These are phyloP conservation scores for Mollisia scopiformis DNA, from an alignment of 2,329 filamentous ascomycete species.

Conservation along the genomic window DNA sequence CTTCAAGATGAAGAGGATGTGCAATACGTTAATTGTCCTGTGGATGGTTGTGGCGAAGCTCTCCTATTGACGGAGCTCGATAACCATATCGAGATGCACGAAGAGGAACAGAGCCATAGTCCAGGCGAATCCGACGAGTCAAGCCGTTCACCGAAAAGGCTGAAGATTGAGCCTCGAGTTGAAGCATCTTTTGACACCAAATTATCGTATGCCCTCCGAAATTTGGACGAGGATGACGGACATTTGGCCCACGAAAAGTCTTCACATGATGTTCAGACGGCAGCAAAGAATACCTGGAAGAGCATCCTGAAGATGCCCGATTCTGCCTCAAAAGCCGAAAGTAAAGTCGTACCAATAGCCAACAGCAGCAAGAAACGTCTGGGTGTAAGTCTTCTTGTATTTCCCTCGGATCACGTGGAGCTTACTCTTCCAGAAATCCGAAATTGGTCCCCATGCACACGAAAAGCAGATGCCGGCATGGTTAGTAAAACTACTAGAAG, in stretches of 20 bases:
- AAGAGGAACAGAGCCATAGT: slow-evolving; percentile 25
- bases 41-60: slow-evolving; percentile 62
- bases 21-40: slow-evolving; percentile 55
- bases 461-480: slow-evolving; percentile 76
- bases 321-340: slow-evolving; percentile 8
- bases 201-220: slow-evolving; percentile 28
- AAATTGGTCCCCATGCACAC: slow-evolving; percentile 73
- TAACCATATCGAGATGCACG: slow-evolving; percentile 62
- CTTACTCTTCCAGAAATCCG: slow-evolving; percentile 45
- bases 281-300: slow-evolving; percentile 35
- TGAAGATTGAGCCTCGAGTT: slow-evolving; percentile 19
- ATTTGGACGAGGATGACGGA: slow-evolving; percentile 24
- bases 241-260: slow-evolving; percentile 10
- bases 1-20: slow-evolving; percentile 34
- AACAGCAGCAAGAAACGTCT: slow-evolving; percentile 26
- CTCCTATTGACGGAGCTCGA: slow-evolving; percentile 55
- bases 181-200: slow-evolving; percentile 28
- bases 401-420: slow-evolving; percentile 13
- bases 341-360: slow-evolving; percentile 6
- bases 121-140: slow-evolving; percentile 16
- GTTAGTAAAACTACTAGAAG: slow-evolving; percentile 65
- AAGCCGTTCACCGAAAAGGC: slow-evolving; percentile 13
- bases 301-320: slow-evolving; percentile 37
- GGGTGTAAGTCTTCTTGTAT: slow-evolving; percentile 37
- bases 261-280: slow-evolving; percentile 23